phyloP scores from a whole-genome alignment of 345 rosid genomes.

The Ceriops zippeliana region DNA sequence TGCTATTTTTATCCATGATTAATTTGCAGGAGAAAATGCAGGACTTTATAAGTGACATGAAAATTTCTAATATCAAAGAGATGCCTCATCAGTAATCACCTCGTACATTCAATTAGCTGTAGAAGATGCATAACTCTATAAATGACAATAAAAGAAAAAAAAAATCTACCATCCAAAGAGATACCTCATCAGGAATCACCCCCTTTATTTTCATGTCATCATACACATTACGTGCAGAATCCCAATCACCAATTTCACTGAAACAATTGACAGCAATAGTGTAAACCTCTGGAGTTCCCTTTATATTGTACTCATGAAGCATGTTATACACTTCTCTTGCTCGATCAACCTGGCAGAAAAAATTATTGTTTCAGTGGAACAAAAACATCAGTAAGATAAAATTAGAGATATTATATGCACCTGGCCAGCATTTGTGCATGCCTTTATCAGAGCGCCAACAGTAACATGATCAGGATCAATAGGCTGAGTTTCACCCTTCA shows the following conservation, averaged over 20 bases:
- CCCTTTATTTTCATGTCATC: conserved; percentile 64
- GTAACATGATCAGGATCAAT: conserved; percentile 95
- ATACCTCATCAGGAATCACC: conserved; percentile 80
- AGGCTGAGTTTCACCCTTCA: conserved; percentile 77
- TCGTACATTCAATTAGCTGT: too few relatives aligned
- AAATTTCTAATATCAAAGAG: too few relatives aligned
- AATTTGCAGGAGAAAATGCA: too few relatives aligned
- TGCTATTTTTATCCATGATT: too few relatives aligned
- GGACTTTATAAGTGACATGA: too few relatives aligned
- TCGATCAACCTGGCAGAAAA: conserved; percentile 62
- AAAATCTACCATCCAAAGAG: neutral
- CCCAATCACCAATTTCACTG: conserved; percentile 68
- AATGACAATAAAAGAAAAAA: neutral
- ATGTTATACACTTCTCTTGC: conserved; percentile 76
- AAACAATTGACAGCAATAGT: conserved; percentile 70
- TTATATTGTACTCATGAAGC: conserved; percentile 64
- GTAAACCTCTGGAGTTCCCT: conserved; percentile 89
- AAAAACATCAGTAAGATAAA: neutral
- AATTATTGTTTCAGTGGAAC: conserved; percentile 4
- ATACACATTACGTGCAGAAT: conserved; percentile 57
- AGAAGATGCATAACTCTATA: neutral
- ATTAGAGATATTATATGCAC: conserved; percentile 34
- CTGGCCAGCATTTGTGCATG: conserved; percentile 86
- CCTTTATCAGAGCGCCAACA: conserved; percentile 82
- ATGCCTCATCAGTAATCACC: too few relatives aligned